These are phyloP conservation scores for Paraleonurus japonicus DNA, from an alignment of 257 asterid species.

Conservation along the genomic window DNA sequence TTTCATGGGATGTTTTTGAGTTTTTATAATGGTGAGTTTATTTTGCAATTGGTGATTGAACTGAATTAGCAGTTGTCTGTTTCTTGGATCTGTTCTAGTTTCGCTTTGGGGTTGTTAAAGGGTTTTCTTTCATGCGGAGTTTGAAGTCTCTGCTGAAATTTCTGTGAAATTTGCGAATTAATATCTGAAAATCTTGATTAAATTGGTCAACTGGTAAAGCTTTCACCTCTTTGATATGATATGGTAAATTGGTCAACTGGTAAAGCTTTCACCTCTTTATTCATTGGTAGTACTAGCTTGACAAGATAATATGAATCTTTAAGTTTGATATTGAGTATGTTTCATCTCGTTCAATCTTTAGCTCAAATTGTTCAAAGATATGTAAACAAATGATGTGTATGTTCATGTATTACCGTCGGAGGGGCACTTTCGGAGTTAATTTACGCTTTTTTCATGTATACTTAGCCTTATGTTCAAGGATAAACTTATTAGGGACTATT, in stretches of 20 bases:
- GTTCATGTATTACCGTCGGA: too few relatives aligned
- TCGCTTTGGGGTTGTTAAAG: slow-evolving; percentile 8
- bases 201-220: slow-evolving; percentile 3
- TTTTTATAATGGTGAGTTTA: neutral
- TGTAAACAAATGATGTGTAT: too few relatives aligned
- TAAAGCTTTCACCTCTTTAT: slow-evolving; percentile 7
- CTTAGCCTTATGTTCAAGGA: neutral
- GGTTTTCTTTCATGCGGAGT: neutral
- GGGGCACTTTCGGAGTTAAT: too few relatives aligned
- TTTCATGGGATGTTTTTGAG: neutral
- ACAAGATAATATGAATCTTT: neutral
- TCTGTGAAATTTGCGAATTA: neutral
- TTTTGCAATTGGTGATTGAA: neutral
- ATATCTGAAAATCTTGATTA: neutral
- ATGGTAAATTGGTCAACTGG: slow-evolving; percentile 5
- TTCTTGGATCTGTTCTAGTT: slow-evolving; percentile 31
- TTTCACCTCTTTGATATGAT: too few relatives aligned
- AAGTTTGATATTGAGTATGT: neutral
- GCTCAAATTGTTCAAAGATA: neutral
- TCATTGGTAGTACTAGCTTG: neutral
- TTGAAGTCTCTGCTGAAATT: slow-evolving; percentile 5
- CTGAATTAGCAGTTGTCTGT: neutral
- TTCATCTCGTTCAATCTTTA: neutral
- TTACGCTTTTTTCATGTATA: too few relatives aligned
- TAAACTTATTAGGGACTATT: neutral